Base-by-base conservation (phyloP, 2,329 filamentous ascomycete genomes). In the Cordyceps sp. region DNA sequence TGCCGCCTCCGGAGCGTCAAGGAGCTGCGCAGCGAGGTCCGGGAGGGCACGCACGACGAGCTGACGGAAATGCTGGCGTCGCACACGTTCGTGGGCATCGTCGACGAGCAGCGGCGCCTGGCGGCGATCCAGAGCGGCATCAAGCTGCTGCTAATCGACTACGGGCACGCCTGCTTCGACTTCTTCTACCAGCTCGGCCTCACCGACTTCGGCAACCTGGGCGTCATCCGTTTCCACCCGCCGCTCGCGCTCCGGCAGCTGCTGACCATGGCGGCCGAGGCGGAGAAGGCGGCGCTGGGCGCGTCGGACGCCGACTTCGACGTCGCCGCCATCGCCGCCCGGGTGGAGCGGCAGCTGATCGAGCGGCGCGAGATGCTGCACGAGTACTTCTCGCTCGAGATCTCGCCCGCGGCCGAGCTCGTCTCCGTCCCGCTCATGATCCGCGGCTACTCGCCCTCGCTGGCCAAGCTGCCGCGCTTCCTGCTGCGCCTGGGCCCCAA, bases 141-240 rank as follows among this genome's bases (percentile, higher is more conserved):
- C 8, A 93, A 86, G 49, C 68, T 98, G 7, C 94, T 81, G 52
- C 69, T 98, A 16, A 66, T 98, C 32, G 90, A 98, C 54, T 98
- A 98, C 47, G 90, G 85, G 10, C 75, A 88, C 49, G 61, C 81
- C 2, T 81, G 74, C 50, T 80, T 75, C 38, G 88, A 96, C 45
- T 92, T 88, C 52, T 92, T 96, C 52, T 98, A 98, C 57, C 90
- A 98, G 55, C 59, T 96, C 15, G 88, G 85, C 0, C 67, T 98
- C 23, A 93, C 85, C 0, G 85, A 98, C 48, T 98, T 98, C 55
- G 84, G 80, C 2, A 98, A 98, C 50, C 94, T 93, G 46, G 90
- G 90, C 3, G 55, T 64, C 16, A 85, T 98, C 36, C 73, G 71
- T 10, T 84, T 98, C 45, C 70, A 74, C 30, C 81, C 84, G 3